Conservation (phyloP, 352 stramenopile genomes). For the Pythium dissotocum region DNA sequence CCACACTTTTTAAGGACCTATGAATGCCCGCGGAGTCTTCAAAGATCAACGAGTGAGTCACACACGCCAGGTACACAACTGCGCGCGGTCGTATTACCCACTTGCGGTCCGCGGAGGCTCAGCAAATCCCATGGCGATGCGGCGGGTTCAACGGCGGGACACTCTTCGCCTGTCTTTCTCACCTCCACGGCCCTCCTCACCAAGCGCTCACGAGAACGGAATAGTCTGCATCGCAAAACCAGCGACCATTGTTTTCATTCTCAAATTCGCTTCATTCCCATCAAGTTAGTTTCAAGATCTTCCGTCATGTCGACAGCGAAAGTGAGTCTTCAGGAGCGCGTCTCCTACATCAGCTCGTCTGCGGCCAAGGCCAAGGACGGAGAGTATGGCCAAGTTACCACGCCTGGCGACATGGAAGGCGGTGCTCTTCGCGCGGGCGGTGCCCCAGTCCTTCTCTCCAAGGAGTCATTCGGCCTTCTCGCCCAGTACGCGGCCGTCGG, state of each 20-base stretch:
- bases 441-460: conserved; percentile 24
- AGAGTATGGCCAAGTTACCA: conserved; percentile 19
- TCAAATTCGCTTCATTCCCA: not conserved
- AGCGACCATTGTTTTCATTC: not conserved
- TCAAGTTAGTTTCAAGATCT: not conserved
- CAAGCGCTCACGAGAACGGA: too few species aligned
- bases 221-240: too few species aligned
- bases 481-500: conserved; percentile 31
- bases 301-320: conserved; percentile 16
- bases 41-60: too few species aligned
- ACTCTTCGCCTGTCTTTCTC: too few species aligned
- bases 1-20: not conserved
- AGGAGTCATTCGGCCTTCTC: conserved; percentile 33
- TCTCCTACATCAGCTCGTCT: conserved; percentile 30
- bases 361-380: conserved; percentile 20
- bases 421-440: conserved; percentile 30
- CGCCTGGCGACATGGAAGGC: conserved; percentile 15
- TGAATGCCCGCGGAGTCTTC: too few species aligned
- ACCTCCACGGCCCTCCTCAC: too few species aligned
- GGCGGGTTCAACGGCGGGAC: too few species aligned
- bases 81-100: too few species aligned
- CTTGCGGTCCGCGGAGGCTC: too few species aligned
- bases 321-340: conserved; percentile 21
- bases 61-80: too few species aligned
- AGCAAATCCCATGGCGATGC: too few species aligned